These are phyloP conservation scores for Xylariales sp. DNA, from an alignment of 2,329 filamentous ascomycete genomes.

Conservation along the genomic window DNA sequence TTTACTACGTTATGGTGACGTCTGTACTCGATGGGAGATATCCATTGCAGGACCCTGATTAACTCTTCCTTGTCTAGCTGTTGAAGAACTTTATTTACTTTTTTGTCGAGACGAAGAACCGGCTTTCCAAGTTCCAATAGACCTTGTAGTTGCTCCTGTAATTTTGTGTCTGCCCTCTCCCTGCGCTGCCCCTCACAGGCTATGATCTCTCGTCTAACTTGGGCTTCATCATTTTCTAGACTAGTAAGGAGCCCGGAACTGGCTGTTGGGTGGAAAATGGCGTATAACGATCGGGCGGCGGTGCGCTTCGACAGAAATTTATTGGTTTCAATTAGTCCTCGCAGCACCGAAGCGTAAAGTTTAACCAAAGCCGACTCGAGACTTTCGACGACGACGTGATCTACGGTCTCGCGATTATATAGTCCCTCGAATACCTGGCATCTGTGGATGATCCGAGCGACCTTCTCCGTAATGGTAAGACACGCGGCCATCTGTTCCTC, in stretches of 20 bases:
- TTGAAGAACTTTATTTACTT: slow-evolving; percentile 20
- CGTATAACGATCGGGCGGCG: not conserved
- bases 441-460: slow-evolving; percentile 27
- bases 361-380: slow-evolving; percentile 25
- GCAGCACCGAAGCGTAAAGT: slow-evolving; percentile 26
- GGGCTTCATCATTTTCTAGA: slow-evolving; percentile 3
- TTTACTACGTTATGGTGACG: slow-evolving; percentile 21
- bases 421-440: slow-evolving; percentile 24
- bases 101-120: slow-evolving; percentile 25
- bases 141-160: slow-evolving; percentile 13
- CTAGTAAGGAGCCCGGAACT: slow-evolving; percentile 11
- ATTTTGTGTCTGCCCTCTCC: not conserved
- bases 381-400: not conserved
- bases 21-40: slow-evolving; percentile 24
- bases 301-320: slow-evolving; percentile 11
- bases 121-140: slow-evolving; percentile 17
- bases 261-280: slow-evolving; percentile 2
- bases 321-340: slow-evolving; percentile 12
- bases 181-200: slow-evolving; percentile 19
- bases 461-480: slow-evolving; percentile 12
- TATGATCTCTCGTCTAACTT: slow-evolving; percentile 11
- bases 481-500: slow-evolving; percentile 23
- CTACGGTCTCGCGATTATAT: slow-evolving; percentile 27
- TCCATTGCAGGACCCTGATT: slow-evolving; percentile 10
- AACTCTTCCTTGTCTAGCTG: not conserved